phyloP scores from a whole-genome alignment of 2,329 filamentous ascomycete genomes.

The Aspergillus thermomutatus region DNA sequence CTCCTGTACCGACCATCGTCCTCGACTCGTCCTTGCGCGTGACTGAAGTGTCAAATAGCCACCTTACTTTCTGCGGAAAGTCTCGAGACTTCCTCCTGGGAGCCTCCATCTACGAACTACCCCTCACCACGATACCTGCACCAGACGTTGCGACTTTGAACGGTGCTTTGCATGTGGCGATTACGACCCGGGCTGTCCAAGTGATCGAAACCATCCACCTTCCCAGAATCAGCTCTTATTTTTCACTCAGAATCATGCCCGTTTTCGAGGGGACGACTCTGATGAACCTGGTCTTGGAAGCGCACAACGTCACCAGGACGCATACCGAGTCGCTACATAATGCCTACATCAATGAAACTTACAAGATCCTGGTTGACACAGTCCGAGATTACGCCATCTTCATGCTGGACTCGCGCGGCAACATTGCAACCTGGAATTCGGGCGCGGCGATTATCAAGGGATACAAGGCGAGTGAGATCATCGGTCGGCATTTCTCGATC shows the following conservation, averaged over 20 bases:
- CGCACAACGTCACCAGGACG: conserved; percentile 37
- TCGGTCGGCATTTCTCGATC: conserved; percentile 57
- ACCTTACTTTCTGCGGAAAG: conserved; percentile 32
- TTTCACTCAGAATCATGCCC: conserved; percentile 40
- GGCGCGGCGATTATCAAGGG: conserved; percentile 57
- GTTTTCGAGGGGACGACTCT: conserved; percentile 40
- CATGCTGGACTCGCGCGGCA: conserved; percentile 55
- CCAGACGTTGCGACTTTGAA: conserved; percentile 35
- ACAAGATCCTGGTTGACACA: conserved; percentile 60
- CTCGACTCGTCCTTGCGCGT: conserved; percentile 36
- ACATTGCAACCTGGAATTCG: conserved; percentile 57
- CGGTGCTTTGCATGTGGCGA: conserved; percentile 37
- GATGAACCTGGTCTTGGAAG: conserved; percentile 43
- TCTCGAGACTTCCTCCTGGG: conserved; percentile 35
- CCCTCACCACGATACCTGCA: conserved; percentile 31
- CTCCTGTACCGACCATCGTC: conserved; percentile 38
- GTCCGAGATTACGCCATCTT: conserved; percentile 64
- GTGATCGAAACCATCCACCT: conserved; percentile 30
- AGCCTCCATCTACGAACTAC: conserved; percentile 38
- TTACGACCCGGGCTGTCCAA: conserved; percentile 33
- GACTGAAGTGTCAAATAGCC: conserved; percentile 45
- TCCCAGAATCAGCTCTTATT: conserved; percentile 10
- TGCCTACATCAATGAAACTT: conserved; percentile 51
- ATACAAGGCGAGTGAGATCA: conserved; percentile 52
- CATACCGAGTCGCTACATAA: conserved; percentile 22